Conservation (phyloP, 495 filamentous ascomycete species). For the Lophium mytilinum region DNA sequence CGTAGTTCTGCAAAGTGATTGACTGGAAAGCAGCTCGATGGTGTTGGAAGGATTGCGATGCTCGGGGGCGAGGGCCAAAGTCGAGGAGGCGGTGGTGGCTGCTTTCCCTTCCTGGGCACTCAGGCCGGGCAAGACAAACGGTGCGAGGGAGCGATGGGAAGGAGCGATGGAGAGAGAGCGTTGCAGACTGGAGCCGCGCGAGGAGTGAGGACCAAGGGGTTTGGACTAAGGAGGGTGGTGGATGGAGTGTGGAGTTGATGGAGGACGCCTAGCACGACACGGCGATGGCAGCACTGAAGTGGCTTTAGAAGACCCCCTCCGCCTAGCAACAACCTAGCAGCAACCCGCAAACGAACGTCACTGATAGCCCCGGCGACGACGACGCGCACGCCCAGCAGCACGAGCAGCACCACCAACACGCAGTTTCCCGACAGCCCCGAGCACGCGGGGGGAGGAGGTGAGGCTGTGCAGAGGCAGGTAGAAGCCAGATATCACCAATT, state of each 20-base stretch:
- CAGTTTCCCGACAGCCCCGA: background rate
- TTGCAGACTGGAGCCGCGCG: constrained; percentile 16
- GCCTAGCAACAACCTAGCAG: background rate
- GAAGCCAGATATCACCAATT: background rate
- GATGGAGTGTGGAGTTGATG: background rate
- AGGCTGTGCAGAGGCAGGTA: constrained; percentile 3
- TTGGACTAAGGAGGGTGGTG: background rate
- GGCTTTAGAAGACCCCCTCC: constrained; percentile 1
- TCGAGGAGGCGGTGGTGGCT: constrained; percentile 21
- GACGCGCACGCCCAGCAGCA: background rate
- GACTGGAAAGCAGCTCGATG: constrained; percentile 6
- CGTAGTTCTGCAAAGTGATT: constrained; percentile 25
- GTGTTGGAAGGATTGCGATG: constrained; percentile 25
- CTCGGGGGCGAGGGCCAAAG: constrained; percentile 10
- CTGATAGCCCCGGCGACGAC: background rate
- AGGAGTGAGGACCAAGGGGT: background rate
- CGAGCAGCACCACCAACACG: background rate
- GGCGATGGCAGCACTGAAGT: background rate
- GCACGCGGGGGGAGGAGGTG: background rate
- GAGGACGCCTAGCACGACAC: background rate
- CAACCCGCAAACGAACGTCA: constrained; percentile 1
- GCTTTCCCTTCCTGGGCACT: background rate
- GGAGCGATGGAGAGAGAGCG: constrained; percentile 26
- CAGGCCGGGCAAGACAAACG: constrained; percentile 11
- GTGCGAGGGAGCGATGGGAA: constrained; percentile 22